Base-by-base conservation (phyloP, 331 rosid species). In the Phaseolus coccineus region DNA sequence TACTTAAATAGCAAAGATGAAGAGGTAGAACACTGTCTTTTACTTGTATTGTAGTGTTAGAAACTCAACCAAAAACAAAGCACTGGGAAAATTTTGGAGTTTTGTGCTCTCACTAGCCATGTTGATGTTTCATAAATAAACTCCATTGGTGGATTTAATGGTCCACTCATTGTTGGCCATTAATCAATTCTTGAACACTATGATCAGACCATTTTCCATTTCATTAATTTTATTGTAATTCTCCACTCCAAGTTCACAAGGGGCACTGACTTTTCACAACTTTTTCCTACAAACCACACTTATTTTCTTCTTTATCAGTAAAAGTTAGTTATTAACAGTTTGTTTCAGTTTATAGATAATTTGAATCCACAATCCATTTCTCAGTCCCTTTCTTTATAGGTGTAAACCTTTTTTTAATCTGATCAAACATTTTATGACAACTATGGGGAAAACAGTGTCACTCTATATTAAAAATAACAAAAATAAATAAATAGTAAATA, bases 111-210 rank as follows among this genome's bases (percentile, higher is more conserved):
- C 58, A 52, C 58, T 52, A 24, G 10, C 5, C 6, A 19, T 22
- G 39, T 1, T 35, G 40, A 35, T 35, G 40, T 35, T 14, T 55
- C 30, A 56, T 5, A 8, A 4, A 8, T 55, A 7, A 22, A 27
- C 31, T 56, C 62, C 31, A 25, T 25, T 56, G 63, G 63, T 13
- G 33, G 10, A 56, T 57, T 57, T 31, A 15, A 57, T 57, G 64
- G 64, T 57, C 64, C 64, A 57, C 35, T 57, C 37, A 27, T 57
- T 27, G 64, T 57, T 57, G 64, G 7, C 64, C 31, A 57, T 57
- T 3, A 11, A 27, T 57, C 11, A 59, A 28, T 59, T 59, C 40
- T 59, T 59, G 7, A 13, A 59, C 40, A 30, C 1, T 59, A 5
- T 30, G 16, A 28, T 59, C 40, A 28, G 19, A 59, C 39, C 22